phyloP scores from a whole-genome alignment of 2,329 filamentous ascomycete genomes.

The Teratosphaeria zuluensis region DNA sequence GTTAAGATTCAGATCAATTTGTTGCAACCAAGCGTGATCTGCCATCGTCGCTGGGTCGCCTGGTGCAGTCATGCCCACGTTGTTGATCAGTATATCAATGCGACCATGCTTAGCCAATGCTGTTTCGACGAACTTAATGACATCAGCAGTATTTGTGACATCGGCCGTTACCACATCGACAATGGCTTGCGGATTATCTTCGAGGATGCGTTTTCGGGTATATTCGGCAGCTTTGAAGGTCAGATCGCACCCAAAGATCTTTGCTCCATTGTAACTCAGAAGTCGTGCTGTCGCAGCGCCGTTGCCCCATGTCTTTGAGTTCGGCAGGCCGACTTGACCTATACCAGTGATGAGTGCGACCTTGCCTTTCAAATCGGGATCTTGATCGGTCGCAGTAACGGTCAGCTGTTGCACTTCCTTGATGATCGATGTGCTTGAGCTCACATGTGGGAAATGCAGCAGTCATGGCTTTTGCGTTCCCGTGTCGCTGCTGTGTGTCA shows the following conservation, averaged over 20 bases:
- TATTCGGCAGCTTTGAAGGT: constrained; percentile 16
- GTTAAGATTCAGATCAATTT: constrained; percentile 46
- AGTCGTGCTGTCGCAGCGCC: constrained; percentile 41
- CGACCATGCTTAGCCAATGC: constrained; percentile 34
- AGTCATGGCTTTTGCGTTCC: neutral
- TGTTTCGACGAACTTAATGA: constrained; percentile 31
- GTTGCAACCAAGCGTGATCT: constrained; percentile 44
- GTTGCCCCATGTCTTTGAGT: constrained; percentile 40
- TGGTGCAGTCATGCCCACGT: constrained; percentile 34
- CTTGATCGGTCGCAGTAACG: neutral
- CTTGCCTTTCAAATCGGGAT: constrained; percentile 31
- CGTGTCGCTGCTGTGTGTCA: neutral
- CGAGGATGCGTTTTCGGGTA: constrained; percentile 26
- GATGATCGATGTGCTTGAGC: neutral
- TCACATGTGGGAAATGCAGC: neutral
- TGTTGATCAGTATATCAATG: constrained; percentile 44
- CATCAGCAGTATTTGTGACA: constrained; percentile 43
- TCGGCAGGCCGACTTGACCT: constrained; percentile 28
- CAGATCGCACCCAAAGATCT: constrained; percentile 33
- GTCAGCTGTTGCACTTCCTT: neutral
- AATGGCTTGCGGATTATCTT: constrained; percentile 28
- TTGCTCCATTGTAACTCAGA: constrained; percentile 40
- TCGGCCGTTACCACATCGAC: constrained; percentile 24
- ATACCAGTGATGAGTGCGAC: constrained; percentile 39
- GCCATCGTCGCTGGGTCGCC: constrained; percentile 39